phyloP scores from a whole-genome alignment of 331 rosid species.

The Arachis monticola region DNA sequence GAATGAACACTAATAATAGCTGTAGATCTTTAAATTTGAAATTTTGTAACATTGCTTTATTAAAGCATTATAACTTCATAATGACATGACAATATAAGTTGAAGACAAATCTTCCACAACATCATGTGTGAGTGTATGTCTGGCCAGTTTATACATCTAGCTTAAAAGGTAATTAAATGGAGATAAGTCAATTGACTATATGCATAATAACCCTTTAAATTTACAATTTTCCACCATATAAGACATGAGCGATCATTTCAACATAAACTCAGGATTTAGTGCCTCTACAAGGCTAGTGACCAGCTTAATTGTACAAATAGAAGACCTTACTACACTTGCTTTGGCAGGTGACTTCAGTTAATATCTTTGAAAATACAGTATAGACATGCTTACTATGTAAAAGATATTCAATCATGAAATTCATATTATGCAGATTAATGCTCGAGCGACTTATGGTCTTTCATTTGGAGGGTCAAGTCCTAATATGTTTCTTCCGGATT shows the following conservation, averaged over 20 bases:
- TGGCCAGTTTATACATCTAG: no score
- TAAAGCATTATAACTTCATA: slow-evolving; percentile 14
- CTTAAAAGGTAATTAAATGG: background rate
- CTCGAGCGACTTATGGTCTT: slow-evolving; percentile 88
- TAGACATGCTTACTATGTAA: slow-evolving; percentile 16
- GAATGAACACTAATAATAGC: background rate
- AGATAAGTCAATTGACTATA: background rate
- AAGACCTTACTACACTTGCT: slow-evolving; percentile 23
- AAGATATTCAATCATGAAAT: slow-evolving; percentile 30
- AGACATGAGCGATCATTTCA: slow-evolving; percentile 4
- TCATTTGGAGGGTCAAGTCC: slow-evolving; percentile 84
- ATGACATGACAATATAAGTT: slow-evolving; percentile 19
- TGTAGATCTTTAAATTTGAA: slow-evolving; percentile 5
- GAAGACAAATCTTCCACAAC: slow-evolving; percentile 5
- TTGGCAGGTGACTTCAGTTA: slow-evolving; percentile 27
- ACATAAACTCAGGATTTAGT: slow-evolving; percentile 4
- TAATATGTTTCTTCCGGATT: slow-evolving; percentile 54
- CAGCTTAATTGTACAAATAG: slow-evolving; percentile 3
- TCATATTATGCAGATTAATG: slow-evolving; percentile 69
- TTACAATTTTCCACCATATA: background rate
- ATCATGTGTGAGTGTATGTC: background rate
- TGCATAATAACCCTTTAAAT: slow-evolving; percentile 16
- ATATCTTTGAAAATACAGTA: slow-evolving; percentile 24
- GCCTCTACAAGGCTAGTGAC: background rate
- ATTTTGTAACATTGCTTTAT: slow-evolving; percentile 17